Base-by-base conservation (phyloP, 1,139 yeast species). In the Hyphopichia buzzinii region DNA sequence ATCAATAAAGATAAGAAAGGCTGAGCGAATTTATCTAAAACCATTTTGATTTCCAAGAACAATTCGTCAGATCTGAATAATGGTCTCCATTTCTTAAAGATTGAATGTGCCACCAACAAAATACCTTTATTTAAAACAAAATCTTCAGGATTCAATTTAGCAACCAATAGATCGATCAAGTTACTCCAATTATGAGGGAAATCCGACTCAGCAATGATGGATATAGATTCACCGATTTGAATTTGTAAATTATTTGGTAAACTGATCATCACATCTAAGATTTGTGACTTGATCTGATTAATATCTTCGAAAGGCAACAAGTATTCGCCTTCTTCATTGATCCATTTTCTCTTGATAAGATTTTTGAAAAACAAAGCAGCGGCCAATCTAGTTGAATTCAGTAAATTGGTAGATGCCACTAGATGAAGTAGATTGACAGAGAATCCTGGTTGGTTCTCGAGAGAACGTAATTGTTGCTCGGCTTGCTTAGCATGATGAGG, bases 21-120 rank as follows among this genome's bases (percentile, higher is more conserved):
- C 30, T 67, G 71, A n/a, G 87, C 79, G 64, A 94, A 92, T 54
- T 84, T 87, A 38, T 80, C 86, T 47, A 94, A 70, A 1, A 92
- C 99, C 59, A 86, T 68, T 54, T 85, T 81, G 53, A 94, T 94
- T 57, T 94, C 99, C 40, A 77, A 61, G 55, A 88, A 90, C 40
- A 94, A 74, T 37, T 82, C 97, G 58, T 94, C 96, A 2, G 96
- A 84, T 50, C 97, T 75, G 56, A 88, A 88, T 38, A 92, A 70
- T 1, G 97, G 96, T 54, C 98, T 76, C 99, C 99, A 94, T 62
- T 95, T 81, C 57, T 85, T 88, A 65, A 92, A 94, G 44, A 94
- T 90, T 0, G 97, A 86, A 59, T 94, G 98, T 7, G 97, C 95
- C 14, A 94, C 97, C 13, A 82, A 75, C 43, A 94, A 67, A 6